Evolutionary conservation across 179 eudicot species (phyloP), one percentile per base, ranked within the genome.

Genomic region (Vitellaria paradoxa): DNA sequence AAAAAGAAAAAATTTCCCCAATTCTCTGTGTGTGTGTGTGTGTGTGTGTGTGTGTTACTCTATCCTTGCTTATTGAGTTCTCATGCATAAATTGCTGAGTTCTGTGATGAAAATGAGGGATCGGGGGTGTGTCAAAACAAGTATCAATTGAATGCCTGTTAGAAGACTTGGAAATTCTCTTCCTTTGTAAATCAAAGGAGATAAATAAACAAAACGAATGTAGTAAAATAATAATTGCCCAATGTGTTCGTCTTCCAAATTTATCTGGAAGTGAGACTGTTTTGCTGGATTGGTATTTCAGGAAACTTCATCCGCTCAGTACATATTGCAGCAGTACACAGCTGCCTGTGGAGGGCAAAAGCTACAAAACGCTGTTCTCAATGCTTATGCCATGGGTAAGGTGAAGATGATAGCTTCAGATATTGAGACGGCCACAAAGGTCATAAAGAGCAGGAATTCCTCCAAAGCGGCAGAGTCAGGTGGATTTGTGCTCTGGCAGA

Each of bases 271-370:
- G 37, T 30, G 37, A 30, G 37, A 76, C 37, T n/a, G 52, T 53
- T 52, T 15, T 52, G 62, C 37, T 50, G 30, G 71, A 74, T 10
- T 56, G 47, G 72, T 24, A n/a, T 77, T 80, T 77, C 89, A 95
- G 99, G 98, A 95, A 85, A 91, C 95, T 15, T 95, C 98, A 8
- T 95, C 99, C 13, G 99, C 98, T 8, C 99, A 95, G 82, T 95
- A 95, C 84, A 95, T 95, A 84, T 75, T 95, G 84, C 99, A 95
- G 83, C 99, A 93, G 68, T 95, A 95, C 83, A 81, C 85, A 52
- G 99, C 99, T 50, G 97, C 98, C 40, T 91, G 93, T 0, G 98
- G 98, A 45, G 98, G 97, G 64, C 82, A 90, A 49, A 93, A 88
- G 86, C 87, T 91, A 64, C 97, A 93, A 76, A 88, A 85, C 77